Evolutionary conservation across 164 flowering plant species (phyloP), one percentile per base, ranked within the genome.

Genomic region (Vitis vinifera): DNA sequence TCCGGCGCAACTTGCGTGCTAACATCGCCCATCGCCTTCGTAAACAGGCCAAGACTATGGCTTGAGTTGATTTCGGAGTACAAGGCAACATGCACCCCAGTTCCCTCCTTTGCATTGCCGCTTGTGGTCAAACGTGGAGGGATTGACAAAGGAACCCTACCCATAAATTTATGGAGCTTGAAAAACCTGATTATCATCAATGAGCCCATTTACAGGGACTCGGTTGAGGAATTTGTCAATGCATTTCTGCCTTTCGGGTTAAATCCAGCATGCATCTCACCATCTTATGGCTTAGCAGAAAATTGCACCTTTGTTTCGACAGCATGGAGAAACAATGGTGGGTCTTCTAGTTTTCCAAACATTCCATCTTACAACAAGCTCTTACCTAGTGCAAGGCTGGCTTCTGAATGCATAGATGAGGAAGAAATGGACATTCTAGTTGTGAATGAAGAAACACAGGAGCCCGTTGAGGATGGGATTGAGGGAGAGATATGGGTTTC

Each of bases 281-380:
- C 93, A 16, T 87, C 96, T 44, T 91, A 91, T 56, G 93, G 93
- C 55, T 72, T 89, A 55, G 96, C 96, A 4, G 93, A 91, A 80
- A 91, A 87, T 63, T 84, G 96, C 75, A 91, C 91, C 4, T 91
- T 87, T 74, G 93, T 91, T 67, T 91, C 88, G 0, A 91, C 96
- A 0, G 77, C 96, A 6, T 91, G 93, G 90, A 84, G 88, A 72
- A 72, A 63, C 23, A 70, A 48, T 17, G 10, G 29, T 49, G 47
- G 55, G 8, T 58, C 31, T 2, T 60, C 53, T 48, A 15, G 16
- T 65, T 73, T 74, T 12, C 79, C 68, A 0, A 47, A 71, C 51
- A 9, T 82, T 12, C 88, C 84, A 5, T 62, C 77, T 30, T 61
- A 84, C 71, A 83, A 80, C 31, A 77, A 78, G 73, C 87, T 89